Evolutionary conservation across 805 yeast species (phyloP), one percentile per base, ranked within the genome.

Genomic region (Candida corydali): DNA sequence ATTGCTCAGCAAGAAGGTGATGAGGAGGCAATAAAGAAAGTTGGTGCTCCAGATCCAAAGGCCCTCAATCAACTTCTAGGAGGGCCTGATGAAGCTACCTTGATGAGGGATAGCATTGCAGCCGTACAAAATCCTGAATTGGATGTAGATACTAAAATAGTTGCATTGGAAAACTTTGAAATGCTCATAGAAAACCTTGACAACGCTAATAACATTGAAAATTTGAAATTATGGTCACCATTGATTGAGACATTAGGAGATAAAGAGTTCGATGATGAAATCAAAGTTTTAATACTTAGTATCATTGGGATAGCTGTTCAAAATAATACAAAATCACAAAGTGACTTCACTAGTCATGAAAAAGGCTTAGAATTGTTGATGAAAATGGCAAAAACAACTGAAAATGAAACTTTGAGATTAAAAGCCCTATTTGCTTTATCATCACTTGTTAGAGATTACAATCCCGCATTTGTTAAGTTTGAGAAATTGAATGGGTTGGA

Each of bases 121-220:
- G 79, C 83, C 8, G 76, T 84, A 4, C 52, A 61, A 2, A 69
- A 76, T 49, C 74, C 76, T 5, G 82, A 79, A 32, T 77, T 78
- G 3, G 73, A 73, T 6, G 48, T 75, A 16, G 91, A 83, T 27
- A 71, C 72, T 48, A 83, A 82, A 49, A 67, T 81, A 35, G 74
- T 76, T 7, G 95, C 97, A 0, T 74, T 88, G 42, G 97, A 91
- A 46, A 86, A 87, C 56, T 83, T 91, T 51, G 96, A 91, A 57
- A 87, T 89, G 91, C 67, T 91, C 35, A 82, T 93, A 33, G 98
- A 91, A 55, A 88, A 88, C 51, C 61, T 91, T 42, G 98, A 93
- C 59, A 93, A 93, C 57, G 98, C 98, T 17, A 89, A 91, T 61
- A 87, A 87, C 51, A 80, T 91, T 46, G 91, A 85, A 45, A 84